phyloP scores from a whole-genome alignment of 306 rosid genomes.

The Cyclanthera cordifolia region DNA sequence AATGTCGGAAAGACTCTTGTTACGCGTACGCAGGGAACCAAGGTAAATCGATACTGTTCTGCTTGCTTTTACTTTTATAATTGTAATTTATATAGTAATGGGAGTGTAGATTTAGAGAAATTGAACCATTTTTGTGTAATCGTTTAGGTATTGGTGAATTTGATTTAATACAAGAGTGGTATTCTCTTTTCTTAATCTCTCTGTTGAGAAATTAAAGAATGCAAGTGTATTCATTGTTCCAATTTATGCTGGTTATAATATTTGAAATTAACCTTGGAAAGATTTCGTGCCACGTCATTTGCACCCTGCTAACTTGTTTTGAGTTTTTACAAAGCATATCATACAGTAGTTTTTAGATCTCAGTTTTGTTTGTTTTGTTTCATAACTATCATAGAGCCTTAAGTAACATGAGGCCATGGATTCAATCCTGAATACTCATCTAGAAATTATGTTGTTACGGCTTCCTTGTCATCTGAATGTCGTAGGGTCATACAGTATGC shows the following conservation, averaged over 20 bases:
- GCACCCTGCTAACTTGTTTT: no score
- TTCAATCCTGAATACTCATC: no score
- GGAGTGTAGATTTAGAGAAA: not conserved
- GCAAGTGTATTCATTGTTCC: not conserved
- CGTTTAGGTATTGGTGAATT: not conserved
- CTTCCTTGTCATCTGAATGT: no score
- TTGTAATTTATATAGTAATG: not conserved
- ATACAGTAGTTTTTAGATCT: no score
- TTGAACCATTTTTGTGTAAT: not conserved
- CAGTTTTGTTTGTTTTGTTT: no score
- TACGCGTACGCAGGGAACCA: slow-evolving; percentile 90
- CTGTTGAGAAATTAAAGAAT: not conserved
- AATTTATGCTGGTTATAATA: not conserved
- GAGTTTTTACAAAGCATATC: no score
- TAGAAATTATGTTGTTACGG: no score
- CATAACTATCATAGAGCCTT: no score
- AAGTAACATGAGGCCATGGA: no score
- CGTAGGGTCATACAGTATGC: no score
- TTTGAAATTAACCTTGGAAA: no score
- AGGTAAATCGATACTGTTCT: slow-evolving; percentile 24
- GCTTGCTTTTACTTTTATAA: not conserved
- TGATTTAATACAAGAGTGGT: not conserved
- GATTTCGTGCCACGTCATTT: no score
- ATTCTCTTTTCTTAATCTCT: not conserved
- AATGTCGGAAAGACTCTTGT: slow-evolving; percentile 88